Evolutionary conservation across 805 yeast genomes (phyloP).

Genomic region (Ogataea paraovalis): DNA sequence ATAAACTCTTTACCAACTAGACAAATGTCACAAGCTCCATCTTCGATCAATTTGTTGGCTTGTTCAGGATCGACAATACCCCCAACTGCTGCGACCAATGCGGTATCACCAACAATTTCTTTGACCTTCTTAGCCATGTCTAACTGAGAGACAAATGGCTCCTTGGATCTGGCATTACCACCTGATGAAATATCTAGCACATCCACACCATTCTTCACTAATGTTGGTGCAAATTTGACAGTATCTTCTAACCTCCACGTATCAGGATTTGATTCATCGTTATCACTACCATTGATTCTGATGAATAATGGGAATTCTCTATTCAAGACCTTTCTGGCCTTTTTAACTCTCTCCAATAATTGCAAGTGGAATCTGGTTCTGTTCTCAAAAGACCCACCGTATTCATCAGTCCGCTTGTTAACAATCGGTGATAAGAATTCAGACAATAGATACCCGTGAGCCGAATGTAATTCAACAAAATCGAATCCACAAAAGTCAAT

Average conservation of each 20-base stretch:
- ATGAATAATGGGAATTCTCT: slow-evolving; percentile 41
- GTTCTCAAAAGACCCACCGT: slow-evolving; percentile 62
- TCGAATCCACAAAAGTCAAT: slow-evolving; percentile 50
- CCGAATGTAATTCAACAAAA: slow-evolving; percentile 62
- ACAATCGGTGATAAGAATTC: slow-evolving; percentile 43
- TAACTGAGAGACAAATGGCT: slow-evolving; percentile 34
- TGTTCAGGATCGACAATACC: slow-evolving; percentile 32
- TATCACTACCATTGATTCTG: slow-evolving; percentile 45
- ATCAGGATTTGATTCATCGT: slow-evolving; percentile 31
- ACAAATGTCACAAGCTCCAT: slow-evolving; percentile 44
- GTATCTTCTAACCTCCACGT: slow-evolving; percentile 46
- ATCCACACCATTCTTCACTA: slow-evolving; percentile 42
- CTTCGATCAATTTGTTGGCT: slow-evolving; percentile 39
- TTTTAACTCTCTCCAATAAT: slow-evolving; percentile 39
- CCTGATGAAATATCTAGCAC: slow-evolving; percentile 55
- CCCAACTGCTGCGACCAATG: slow-evolving; percentile 47
- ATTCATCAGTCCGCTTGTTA: slow-evolving; percentile 56
- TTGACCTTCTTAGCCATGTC: slow-evolving; percentile 41
- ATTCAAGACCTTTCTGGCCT: slow-evolving; percentile 31
- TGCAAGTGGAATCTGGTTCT: slow-evolving; percentile 49
- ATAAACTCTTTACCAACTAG: slow-evolving; percentile 44
- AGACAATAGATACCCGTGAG: slow-evolving; percentile 56
- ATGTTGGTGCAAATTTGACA: slow-evolving; percentile 34
- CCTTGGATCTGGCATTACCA: slow-evolving; percentile 36
- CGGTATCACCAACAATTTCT: slow-evolving; percentile 39